These are phyloP conservation scores for Sporothrix curviconia DNA, from an alignment of 2,329 filamentous ascomycete species.

Conservation along the genomic window DNA sequence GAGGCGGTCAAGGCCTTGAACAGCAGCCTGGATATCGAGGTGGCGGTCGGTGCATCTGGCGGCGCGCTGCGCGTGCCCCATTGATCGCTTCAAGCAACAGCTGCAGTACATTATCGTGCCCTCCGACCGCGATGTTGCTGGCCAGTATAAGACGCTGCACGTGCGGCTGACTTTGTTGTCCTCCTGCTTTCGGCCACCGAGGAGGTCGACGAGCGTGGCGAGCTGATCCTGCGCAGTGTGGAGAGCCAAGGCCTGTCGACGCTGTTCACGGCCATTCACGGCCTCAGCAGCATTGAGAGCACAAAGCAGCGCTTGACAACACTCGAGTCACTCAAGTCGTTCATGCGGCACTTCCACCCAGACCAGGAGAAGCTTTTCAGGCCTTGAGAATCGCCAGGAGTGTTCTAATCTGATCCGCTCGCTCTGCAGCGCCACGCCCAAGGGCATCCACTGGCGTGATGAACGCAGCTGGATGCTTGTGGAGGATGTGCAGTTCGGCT, in stretches of 20 bases:
- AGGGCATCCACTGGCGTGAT: constrained; percentile 92
- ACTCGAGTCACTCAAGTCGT: constrained; percentile 78
- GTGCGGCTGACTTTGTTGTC: constrained; percentile 84
- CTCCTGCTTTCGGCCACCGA: constrained; percentile 75
- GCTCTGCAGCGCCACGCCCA: constrained; percentile 84
- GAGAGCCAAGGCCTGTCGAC: constrained; percentile 94
- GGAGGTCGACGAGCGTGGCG: constrained; percentile 78
- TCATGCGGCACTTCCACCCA: constrained; percentile 91
- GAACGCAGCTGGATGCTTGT: constrained; percentile 93
- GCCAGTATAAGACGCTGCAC: constrained; percentile 77
- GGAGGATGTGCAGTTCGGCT: constrained; percentile 69
- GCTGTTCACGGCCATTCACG: constrained; percentile 77
- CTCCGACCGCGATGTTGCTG: constrained; percentile 63
- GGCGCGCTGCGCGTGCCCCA: constrained; percentile 49
- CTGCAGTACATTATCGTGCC: constrained; percentile 67
- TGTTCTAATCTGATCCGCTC: constrained; percentile 86
- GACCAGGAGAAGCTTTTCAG: constrained; percentile 86
- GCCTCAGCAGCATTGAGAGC: constrained; percentile 69
- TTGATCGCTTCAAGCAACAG: constrained; percentile 93
- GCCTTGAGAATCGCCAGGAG: constrained; percentile 81
- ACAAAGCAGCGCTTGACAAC: constrained; percentile 72
- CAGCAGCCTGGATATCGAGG: constrained; percentile 69
- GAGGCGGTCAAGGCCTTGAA: constrained; percentile 66
- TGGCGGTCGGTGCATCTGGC: constrained; percentile 38
- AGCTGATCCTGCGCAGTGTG: constrained; percentile 76